Base-by-base conservation (phyloP, 257 asterid species). In the Avicennia marina region DNA sequence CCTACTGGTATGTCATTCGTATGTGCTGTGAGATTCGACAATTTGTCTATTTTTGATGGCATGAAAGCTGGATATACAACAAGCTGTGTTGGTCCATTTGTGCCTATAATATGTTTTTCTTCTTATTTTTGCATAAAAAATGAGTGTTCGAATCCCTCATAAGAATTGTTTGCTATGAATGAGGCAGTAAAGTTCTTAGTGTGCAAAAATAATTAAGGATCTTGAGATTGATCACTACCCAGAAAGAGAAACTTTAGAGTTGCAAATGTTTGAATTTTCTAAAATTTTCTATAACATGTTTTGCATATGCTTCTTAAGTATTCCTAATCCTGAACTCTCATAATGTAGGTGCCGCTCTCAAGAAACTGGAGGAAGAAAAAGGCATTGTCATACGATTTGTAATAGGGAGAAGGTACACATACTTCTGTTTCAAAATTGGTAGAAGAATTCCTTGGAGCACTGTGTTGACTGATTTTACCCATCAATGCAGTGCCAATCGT, bases 321-420 rank as follows among this genome's bases (percentile, higher is more conserved):
- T 65, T 59, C 39, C 58, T 69, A 53, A 71, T 66, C 63, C 39
- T 49, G 49, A 31, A 21, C 42, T 66, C 53, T 33, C 15, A 59
- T 9, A 40, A 53, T 59, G 45, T 80, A 90, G 98, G 95, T 61
- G 63, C 56, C 52, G 82, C 78, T 54, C 82, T 86, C 50, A 68
- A 70, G 69, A 79, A 69, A 44, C 50, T 90, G 68, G 89, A 84
- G 80, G 86, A 81, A 64, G 85, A 84, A 52, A 82, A 79, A 73
- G 95, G 95, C 71, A 70, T 87, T 42, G 78, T 81, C 66, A 69
- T 84, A 49, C 85, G 94, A 73, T 90, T 87, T 67, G 87, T 90
- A n/a, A 79, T 90, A 41, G 96, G 96, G 65, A 79, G 81, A 80
- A 87, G 98, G 98, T 87, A 29, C 56, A 39, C 63, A 40, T 49